phyloP scores from a whole-genome alignment of 1,284 basidiomycete species.

The Cutaneotrichosporon dermatis region DNA sequence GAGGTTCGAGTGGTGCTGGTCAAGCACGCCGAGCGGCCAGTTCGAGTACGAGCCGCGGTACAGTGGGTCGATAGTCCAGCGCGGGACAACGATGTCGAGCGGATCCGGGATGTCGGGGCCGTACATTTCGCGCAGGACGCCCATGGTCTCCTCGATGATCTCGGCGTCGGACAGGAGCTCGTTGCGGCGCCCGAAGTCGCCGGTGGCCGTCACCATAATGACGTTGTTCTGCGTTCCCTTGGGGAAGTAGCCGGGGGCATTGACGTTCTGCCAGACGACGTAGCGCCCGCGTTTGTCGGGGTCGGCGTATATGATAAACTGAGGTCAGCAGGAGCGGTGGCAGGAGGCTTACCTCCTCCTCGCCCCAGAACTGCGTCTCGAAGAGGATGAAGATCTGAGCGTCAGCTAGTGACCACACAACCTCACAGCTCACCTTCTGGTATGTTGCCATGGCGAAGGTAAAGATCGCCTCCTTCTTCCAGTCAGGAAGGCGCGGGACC shows the following conservation, averaged over 20 bases:
- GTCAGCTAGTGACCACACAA: neutral
- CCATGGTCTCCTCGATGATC: conserved; percentile 57
- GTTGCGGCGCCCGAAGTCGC: conserved; percentile 53
- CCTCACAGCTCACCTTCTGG: conserved; percentile 52
- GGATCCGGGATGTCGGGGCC: conserved; percentile 56
- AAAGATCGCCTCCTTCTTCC: conserved; percentile 63
- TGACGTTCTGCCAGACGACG: conserved; percentile 66
- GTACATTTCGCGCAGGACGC: conserved; percentile 59
- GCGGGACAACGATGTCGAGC: conserved; percentile 56
- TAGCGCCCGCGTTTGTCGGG: conserved; percentile 58
- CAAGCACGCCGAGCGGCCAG: conserved; percentile 53
- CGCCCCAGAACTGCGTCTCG: conserved; percentile 63
- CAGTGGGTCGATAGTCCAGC: conserved; percentile 58
- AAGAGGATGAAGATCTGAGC: conserved; percentile 61
- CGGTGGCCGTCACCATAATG: conserved; percentile 63
- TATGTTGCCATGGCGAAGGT: conserved; percentile 64
- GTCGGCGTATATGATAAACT: conserved; percentile 65
- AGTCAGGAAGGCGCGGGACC: conserved; percentile 57
- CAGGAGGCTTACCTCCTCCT: conserved; percentile 55
- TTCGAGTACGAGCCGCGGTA: conserved; percentile 65
- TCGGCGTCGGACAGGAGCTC: conserved; percentile 55
- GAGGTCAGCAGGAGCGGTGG: neutral
- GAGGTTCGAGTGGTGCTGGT: conserved; percentile 26
- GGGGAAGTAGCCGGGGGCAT: conserved; percentile 59
- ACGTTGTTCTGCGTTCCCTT: conserved; percentile 48